A percentile compares a stretch with the other conserved stretches of the same genome.
Evolutionary conservation across 2,329 filamentous ascomycete genomes (phyloP).

Genomic region (Thermothelomyces thermophilus): DNA sequence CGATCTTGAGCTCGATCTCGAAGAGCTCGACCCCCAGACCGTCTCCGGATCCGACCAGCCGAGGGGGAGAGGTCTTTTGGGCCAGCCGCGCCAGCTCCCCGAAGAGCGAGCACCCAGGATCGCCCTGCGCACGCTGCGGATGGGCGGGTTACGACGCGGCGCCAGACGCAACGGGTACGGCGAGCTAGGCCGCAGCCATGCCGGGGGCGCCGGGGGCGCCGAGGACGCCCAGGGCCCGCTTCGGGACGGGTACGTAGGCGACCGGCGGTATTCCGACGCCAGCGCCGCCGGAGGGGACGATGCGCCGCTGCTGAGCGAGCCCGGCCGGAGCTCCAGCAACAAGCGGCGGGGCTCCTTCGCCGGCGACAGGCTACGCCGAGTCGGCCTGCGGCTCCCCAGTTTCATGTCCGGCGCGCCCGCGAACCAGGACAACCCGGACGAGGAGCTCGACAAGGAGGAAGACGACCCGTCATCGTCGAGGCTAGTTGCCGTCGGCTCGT

Average conservation of each 20-base stretch:
- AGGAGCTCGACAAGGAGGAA: constrained; percentile 45
- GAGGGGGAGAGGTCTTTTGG: constrained; percentile 30
- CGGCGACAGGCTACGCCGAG: constrained; percentile 37
- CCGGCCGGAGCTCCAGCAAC: constrained; percentile 18
- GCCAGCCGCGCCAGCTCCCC: constrained; percentile 47
- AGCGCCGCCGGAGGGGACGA: constrained; percentile 61
- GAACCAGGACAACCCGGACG: constrained; percentile 36
- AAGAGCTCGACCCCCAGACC: constrained; percentile 65
- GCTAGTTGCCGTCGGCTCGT: constrained; percentile 66
- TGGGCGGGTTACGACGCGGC: constrained; percentile 54
- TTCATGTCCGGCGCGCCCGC: constrained; percentile 48
- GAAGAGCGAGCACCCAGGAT: constrained; percentile 52
- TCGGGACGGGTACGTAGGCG: constrained; percentile 51
- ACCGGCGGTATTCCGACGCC: constrained; percentile 52
- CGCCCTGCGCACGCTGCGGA: constrained; percentile 64
- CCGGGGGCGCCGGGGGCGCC: constrained; percentile 50
- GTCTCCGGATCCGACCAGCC: constrained; percentile 33
- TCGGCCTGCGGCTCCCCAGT: constrained; percentile 57
- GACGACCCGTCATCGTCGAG: constrained; percentile 65
- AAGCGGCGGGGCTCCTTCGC: constrained; percentile 33
- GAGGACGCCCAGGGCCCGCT: constrained; percentile 64
- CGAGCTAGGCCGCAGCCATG: constrained; percentile 50
- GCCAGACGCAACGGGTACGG: constrained; percentile 53
- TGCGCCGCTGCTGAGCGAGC: constrained; percentile 60
- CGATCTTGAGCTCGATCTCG: constrained; percentile 69